Evolutionary conservation across 2,329 filamentous ascomycete genomes (phyloP).

Genomic region (Epichloe baconii): DNA sequence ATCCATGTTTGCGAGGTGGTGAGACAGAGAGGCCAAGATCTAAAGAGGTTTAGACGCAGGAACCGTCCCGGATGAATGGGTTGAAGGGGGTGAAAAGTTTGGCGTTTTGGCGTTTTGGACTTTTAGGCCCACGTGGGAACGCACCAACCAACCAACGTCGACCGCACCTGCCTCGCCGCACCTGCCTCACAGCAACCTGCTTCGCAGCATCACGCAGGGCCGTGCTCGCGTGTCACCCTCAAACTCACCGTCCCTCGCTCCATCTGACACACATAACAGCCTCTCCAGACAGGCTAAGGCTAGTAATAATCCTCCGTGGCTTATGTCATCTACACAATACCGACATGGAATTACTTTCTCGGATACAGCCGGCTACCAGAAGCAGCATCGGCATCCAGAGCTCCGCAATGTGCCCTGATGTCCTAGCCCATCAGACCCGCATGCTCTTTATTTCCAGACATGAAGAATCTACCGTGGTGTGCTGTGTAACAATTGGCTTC

Average conservation of each 20-base stretch:
- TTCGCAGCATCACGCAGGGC: background rate
- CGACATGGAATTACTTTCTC: background rate
- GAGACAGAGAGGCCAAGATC: background rate
- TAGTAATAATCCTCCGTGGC: background rate
- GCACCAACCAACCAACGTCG: background rate
- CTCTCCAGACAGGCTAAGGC: background rate
- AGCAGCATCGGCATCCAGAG: no score
- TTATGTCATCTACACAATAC: background rate
- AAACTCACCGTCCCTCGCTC: background rate
- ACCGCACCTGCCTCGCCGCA: background rate
- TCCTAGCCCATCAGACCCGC: no score
- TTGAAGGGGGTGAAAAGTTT: background rate
- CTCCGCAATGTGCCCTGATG: no score
- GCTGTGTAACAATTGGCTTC: no score
- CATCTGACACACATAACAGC: background rate
- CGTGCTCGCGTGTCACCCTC: background rate
- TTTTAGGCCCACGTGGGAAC: background rate
- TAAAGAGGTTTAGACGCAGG: background rate
- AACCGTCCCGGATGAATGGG: background rate
- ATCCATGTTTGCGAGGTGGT: background rate
- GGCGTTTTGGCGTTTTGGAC: background rate
- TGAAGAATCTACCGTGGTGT: no score
- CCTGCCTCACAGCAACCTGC: background rate
- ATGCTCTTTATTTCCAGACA: no score
- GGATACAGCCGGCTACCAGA: no score